A percentile compares a stretch with the other conserved stretches of the same genome.
Evolutionary conservation across 1,284 basidiomycete genomes (phyloP).

Genomic region (Cryptococcus hybrid): DNA sequence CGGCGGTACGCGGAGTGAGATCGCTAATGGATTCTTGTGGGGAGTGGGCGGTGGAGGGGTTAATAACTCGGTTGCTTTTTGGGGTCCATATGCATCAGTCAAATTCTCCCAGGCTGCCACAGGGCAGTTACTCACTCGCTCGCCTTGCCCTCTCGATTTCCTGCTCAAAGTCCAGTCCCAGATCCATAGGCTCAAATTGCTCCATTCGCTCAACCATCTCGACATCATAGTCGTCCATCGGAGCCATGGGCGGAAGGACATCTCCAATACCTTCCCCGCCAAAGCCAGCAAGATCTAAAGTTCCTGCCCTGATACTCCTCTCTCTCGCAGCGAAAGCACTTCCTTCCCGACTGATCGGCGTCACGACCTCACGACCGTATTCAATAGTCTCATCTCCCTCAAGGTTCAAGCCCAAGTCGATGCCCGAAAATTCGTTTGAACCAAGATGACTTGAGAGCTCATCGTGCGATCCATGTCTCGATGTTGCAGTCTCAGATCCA

Average conservation of each 20-base stretch:
- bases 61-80: slow-evolving; percentile 34
- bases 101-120: too few species aligned
- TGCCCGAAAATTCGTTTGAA: slow-evolving; percentile 67
- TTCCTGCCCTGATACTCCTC: neutral
- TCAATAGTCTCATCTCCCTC: slow-evolving; percentile 46
- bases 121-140: slow-evolving; percentile 26
- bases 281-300: neutral
- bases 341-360: slow-evolving; percentile 13
- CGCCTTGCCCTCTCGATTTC: slow-evolving; percentile 47
- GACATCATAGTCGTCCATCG: slow-evolving; percentile 1
- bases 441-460: slow-evolving; percentile 62
- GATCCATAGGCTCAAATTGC: slow-evolving; percentile 45
- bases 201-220: slow-evolving; percentile 1
- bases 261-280: neutral
- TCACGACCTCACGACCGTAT: slow-evolving; percentile 31
- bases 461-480: slow-evolving; percentile 38
- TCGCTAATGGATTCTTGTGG: slow-evolving; percentile 32
- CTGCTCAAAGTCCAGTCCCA: slow-evolving; percentile 49
- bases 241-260: slow-evolving; percentile 4
- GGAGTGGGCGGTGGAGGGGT: slow-evolving; percentile 44
- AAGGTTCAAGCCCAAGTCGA: slow-evolving; percentile 50
- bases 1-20: slow-evolving; percentile 57
- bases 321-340: slow-evolving; percentile 8
- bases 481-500: slow-evolving; percentile 25
- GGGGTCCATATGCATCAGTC: neutral